These are phyloP conservation scores for Quercus dentata DNA, from an alignment of 306 rosid genomes.

Conservation along the genomic window DNA sequence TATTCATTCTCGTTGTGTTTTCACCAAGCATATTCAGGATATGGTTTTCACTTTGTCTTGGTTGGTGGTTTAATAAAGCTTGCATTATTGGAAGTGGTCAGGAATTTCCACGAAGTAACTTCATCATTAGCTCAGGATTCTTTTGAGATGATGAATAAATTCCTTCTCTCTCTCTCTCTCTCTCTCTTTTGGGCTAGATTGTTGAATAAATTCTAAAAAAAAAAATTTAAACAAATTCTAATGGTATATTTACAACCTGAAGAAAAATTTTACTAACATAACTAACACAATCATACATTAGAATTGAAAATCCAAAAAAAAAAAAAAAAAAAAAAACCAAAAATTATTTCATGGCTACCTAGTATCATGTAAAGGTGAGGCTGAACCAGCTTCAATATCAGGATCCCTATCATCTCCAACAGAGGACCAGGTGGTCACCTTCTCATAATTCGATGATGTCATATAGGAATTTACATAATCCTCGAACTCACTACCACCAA, in stretches of 20 bases:
- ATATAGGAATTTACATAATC: slow-evolving; percentile 33
- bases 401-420: slow-evolving; percentile 24
- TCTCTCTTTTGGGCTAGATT: too few species aligned
- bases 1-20: background rate
- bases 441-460: slow-evolving; percentile 20
- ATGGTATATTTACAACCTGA: background rate
- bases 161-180: too few species aligned
- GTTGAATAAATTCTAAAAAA: background rate
- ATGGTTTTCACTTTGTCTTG: background rate
- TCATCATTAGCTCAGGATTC: too few species aligned
- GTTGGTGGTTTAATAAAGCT: too few species aligned
- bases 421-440: slow-evolving; percentile 27
- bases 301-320: background rate
- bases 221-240: background rate
- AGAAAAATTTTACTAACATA: background rate
- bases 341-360: background rate
- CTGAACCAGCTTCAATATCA: slow-evolving; percentile 29
- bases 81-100: too few species aligned
- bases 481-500: slow-evolving; percentile 10
- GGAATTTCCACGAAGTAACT: too few species aligned
- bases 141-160: too few species aligned
- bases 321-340: background rate
- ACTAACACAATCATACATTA: background rate
- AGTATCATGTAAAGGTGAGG: slow-evolving; percentile 17
- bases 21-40: background rate